phyloP scores from a whole-genome alignment of 208 protist genomes.

The Acanthamoeba lenticulata region DNA sequence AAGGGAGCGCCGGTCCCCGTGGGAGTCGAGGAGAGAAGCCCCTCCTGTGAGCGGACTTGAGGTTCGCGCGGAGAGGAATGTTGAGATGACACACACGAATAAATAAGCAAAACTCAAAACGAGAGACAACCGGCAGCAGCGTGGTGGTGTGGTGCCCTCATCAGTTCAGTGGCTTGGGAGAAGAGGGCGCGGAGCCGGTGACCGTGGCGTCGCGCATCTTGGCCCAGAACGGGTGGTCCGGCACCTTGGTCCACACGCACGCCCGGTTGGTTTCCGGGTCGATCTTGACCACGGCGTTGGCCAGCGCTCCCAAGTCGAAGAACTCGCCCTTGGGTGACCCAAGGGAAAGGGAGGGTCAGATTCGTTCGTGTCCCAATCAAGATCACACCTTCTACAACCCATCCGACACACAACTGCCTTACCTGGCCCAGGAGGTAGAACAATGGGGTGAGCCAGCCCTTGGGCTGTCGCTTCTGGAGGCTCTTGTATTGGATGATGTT shows the following conservation, averaged over 20 bases:
- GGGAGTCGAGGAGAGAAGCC: too few relatives aligned
- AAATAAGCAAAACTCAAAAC: background rate
- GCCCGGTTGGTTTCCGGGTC: background rate
- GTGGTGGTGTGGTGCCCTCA: too few relatives aligned
- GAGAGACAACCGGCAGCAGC: background rate
- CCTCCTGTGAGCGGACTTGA: too few relatives aligned
- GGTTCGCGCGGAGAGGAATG: too few relatives aligned
- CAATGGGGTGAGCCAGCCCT: slow-evolving; percentile 16
- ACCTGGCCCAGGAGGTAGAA: background rate
- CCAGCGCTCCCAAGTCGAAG: background rate
- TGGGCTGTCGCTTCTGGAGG: slow-evolving; percentile 20
- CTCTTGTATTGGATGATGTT: slow-evolving; percentile 55
- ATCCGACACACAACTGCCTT: background rate
- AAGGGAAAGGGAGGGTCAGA: background rate
- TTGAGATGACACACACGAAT: too few relatives aligned
- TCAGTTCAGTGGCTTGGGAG: slow-evolving; percentile 3
- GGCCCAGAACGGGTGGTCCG: slow-evolving; percentile 30
- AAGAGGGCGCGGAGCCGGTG: background rate
- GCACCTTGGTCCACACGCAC: background rate
- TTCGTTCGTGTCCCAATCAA: background rate
- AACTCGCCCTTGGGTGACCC: background rate
- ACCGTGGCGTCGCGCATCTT: slow-evolving; percentile 15
- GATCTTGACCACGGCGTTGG: background rate
- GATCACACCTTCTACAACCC: background rate
- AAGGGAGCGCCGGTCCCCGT: too few relatives aligned